These are phyloP conservation scores for Aspergillus versicolor DNA, from an alignment of 2,329 filamentous ascomycete species.

Conservation along the genomic window DNA sequence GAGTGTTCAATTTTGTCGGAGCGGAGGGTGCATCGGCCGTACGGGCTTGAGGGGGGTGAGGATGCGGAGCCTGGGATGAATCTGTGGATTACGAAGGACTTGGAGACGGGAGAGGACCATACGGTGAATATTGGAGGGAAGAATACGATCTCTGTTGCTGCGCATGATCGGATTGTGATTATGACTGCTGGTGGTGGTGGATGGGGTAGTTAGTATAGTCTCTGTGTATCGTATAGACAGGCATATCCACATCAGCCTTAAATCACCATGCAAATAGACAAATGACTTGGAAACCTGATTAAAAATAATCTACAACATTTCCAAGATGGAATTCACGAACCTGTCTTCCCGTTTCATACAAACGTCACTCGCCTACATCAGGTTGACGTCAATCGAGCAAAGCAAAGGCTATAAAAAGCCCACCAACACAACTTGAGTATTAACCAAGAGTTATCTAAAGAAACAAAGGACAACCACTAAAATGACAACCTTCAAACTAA, in stretches of 20 bases:
- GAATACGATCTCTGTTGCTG: slow-evolving; percentile 60
- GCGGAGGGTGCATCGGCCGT: slow-evolving; percentile 72
- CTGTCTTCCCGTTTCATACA: neutral
- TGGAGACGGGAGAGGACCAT: slow-evolving; percentile 52
- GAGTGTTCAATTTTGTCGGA: slow-evolving; percentile 80
- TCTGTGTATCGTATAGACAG: no score
- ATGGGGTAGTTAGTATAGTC: slow-evolving; percentile 26
- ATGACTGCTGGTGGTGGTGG: slow-evolving; percentile 57
- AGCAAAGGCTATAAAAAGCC: neutral
- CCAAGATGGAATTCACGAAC: neutral
- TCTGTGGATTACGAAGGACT: slow-evolving; percentile 77
- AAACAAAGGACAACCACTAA: neutral
- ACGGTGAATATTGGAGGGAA: slow-evolving; percentile 62
- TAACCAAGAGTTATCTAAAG: neutral
- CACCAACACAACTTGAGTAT: neutral
- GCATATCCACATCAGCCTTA: neutral
- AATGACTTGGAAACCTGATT: neutral
- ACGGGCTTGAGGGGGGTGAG: slow-evolving; percentile 79
- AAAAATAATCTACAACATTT: neutral
- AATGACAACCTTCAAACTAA: slow-evolving; percentile 45
- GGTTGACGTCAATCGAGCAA: slow-evolving; percentile 18
- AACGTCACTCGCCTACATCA: slow-evolving; percentile 14
- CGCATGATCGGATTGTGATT: slow-evolving; percentile 62
- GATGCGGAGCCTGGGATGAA: slow-evolving; percentile 79
- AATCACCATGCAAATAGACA: neutral